A percentile compares a stretch with the other conserved stretches of the same genome.
These are phyloP conservation scores for Pseudisothecium myosuroides DNA, from an alignment of 225 moss, liverwort and hornwort species.

Conservation along the genomic window DNA sequence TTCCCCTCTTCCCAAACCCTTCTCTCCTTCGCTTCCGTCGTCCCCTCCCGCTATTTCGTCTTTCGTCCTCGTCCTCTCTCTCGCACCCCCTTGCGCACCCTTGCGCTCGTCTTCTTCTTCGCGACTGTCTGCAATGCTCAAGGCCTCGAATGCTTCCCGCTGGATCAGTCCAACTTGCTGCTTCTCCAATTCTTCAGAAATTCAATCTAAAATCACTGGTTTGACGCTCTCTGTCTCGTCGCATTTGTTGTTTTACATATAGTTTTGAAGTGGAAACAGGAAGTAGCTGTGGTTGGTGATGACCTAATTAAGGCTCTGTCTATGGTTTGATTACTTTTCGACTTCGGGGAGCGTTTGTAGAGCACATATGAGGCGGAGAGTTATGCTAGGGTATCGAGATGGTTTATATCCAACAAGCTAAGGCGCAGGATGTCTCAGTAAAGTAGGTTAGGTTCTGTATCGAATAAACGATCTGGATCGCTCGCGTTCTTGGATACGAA, in stretches of 20 bases:
- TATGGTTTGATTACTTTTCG: not conserved
- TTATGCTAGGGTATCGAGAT: slow-evolving; percentile 28
- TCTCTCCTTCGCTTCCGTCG: not conserved
- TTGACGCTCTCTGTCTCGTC: not conserved
- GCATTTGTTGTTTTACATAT: not conserved
- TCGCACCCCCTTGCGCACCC: not conserved
- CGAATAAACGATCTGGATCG: not conserved
- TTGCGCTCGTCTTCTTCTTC: not conserved
- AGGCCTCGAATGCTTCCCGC: not conserved
- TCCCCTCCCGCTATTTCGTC: slow-evolving; percentile 3
- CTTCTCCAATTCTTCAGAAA: not conserved
- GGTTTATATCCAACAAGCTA: not conserved
- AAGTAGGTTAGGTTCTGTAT: not conserved
- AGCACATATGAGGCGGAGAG: slow-evolving; percentile 31
- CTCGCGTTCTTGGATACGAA: not conserved
- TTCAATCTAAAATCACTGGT: not conserved
- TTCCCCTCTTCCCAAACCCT: not conserved
- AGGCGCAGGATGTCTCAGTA: not conserved
- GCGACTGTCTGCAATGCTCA: not conserved
- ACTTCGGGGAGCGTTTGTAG: not conserved
- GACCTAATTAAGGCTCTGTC: not conserved
- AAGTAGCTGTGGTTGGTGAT: not conserved
- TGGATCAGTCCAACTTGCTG: not conserved
- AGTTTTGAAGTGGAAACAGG: not conserved
- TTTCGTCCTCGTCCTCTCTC: not conserved